Evolutionary conservation across 352 stramenopile species (phyloP), one percentile per base, ranked within the genome.

Genomic region (Globisporangium recalcitrans): DNA sequence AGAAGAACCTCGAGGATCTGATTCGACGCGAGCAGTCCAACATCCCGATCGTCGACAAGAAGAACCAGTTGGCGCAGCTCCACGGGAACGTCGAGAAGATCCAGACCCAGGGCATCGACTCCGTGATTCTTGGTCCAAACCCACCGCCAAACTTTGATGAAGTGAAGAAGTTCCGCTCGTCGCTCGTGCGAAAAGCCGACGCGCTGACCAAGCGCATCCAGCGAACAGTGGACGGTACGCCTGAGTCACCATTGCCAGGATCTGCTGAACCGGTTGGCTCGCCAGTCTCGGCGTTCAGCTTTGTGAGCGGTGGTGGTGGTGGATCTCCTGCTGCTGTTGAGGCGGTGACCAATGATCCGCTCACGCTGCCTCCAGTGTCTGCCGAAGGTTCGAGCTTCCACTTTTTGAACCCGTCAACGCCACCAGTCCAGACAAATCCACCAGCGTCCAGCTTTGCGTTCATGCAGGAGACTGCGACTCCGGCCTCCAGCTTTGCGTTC

Each of bases 41-140:
- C 9, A 48, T 79, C 13, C 65, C 62, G 1, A 57, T 85, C 4
- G 60, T 61, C 2, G 79, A 88, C 57, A 65, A 73, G 31, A 80
- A 80, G 58, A 90, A 91, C 60, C 67, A 85, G 53, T 66, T 92
- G 19, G 83, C 83, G 31, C 83, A 92, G 58, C 70, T 92, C 26
- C 80, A 91, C 32, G 83, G 83, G 4, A 77, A 71, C 21, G 74
- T 92, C 52, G 83, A 92, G 64, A 85, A 85, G 51, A 90, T 92
- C 46, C 78, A 90, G 69, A 92, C 83, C 11, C 74, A 91, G 62
- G 82, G 82, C 47, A 90, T 92, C 29, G 83, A 92, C 52, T 71
- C 81, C 1, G 81, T 92, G n/a, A 92, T 92, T 65, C 73, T 92
- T 8, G 83, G 81, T 0, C 74, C 82, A 7, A 80, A 80, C 36